Evolutionary conservation across 176 grass and related monocot genomes (phyloP).

Genomic region (Guadua angustifolia): DNA sequence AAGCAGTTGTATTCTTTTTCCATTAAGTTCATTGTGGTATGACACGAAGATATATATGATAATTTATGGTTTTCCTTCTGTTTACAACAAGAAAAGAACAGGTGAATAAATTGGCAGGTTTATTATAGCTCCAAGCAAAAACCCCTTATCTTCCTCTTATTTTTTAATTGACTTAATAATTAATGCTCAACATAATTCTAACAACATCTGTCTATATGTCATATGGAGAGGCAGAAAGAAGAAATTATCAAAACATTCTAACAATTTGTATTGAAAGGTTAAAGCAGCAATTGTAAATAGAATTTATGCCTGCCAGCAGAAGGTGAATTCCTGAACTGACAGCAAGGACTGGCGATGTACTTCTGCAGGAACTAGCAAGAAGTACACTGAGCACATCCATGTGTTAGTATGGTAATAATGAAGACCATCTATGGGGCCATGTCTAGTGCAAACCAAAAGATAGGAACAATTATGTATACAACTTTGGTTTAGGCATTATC

Average conservation of each 20-base stretch:
- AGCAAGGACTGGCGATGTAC: background rate
- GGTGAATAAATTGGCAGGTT: background rate
- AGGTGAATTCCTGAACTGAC: constrained; percentile 22
- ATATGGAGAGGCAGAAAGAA: constrained; percentile 6
- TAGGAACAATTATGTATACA: background rate
- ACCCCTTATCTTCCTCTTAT: background rate
- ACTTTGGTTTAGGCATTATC: background rate
- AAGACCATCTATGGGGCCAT: constrained; percentile 1
- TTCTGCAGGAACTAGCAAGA: constrained; percentile 1
- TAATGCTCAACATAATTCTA: background rate
- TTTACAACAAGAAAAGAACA: constrained; percentile 17
- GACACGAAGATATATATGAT: constrained; percentile 6
- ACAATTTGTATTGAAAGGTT: constrained; percentile 26
- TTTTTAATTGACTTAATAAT: background rate
- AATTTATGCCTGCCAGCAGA: constrained; percentile 10
- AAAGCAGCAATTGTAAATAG: constrained; percentile 15
- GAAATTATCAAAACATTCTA: constrained; percentile 16
- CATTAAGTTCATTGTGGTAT: background rate
- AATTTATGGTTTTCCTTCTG: constrained; percentile 11
- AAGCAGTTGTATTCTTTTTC: constrained; percentile 8
- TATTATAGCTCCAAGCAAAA: constrained; percentile 13
- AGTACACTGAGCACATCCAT: constrained; percentile 5
- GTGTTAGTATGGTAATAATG: background rate
- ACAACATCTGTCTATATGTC: background rate
- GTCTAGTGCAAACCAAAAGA: constrained; percentile 3